These are phyloP conservation scores for Citrus mangshanensis DNA, from an alignment of 345 rosid species.

Conservation along the genomic window DNA sequence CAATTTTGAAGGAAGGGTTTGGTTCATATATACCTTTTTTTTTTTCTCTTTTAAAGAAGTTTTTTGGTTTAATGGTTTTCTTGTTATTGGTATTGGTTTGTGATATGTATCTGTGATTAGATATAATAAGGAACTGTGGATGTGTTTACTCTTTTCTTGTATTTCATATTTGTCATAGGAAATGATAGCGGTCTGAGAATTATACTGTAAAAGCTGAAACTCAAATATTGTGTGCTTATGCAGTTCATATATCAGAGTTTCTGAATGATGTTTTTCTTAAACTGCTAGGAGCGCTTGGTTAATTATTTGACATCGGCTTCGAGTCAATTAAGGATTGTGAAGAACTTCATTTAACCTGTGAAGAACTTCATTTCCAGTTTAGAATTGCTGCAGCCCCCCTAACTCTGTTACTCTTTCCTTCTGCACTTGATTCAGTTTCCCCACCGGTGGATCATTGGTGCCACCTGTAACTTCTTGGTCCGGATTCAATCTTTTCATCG, in stretches of 20 bases:
- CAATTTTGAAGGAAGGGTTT: conserved; percentile 73
- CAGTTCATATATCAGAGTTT: conserved; percentile 34
- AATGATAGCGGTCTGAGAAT: conserved; percentile 32
- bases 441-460: neutral
- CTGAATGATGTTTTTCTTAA: conserved; percentile 22
- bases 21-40: conserved; percentile 32
- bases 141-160: conserved; percentile 26
- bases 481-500: neutral
- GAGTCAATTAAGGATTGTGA: neutral
- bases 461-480: neutral
- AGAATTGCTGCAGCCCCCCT: neutral
- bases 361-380: neutral
- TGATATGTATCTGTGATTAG: conserved; percentile 58
- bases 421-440: neutral
- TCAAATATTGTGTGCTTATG: conserved; percentile 32
- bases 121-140: conserved; percentile 54
- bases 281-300: neutral
- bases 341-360: neutral
- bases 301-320: neutral
- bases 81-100: conserved; percentile 57
- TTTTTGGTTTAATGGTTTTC: conserved; percentile 26
- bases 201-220: conserved; percentile 55
- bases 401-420: neutral
- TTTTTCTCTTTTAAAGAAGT: neutral
- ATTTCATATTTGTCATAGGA: conserved; percentile 38